Evolutionary conservation across 2,329 filamentous ascomycete genomes (phyloP).

Genomic region (Cordyceps tenuipes): DNA sequence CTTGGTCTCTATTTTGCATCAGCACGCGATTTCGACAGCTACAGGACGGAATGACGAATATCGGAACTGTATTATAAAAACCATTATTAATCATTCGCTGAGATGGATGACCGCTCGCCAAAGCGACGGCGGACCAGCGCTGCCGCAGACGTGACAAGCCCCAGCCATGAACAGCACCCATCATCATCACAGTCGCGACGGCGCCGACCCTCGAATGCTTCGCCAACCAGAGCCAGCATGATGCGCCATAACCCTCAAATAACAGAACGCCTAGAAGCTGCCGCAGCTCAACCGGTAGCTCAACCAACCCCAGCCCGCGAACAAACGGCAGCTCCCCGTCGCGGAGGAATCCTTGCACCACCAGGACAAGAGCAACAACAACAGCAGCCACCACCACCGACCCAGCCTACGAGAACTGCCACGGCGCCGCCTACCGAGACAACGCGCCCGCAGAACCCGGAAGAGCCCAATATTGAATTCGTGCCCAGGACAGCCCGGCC

Average conservation of each 20-base stretch:
- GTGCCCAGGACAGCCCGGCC: background rate
- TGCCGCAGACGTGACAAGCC: slow-evolving; percentile 19
- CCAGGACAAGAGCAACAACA: slow-evolving; percentile 1
- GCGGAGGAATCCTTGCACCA: slow-evolving; percentile 3
- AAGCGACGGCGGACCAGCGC: slow-evolving; percentile 52
- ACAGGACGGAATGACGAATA: background rate
- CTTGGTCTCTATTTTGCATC: too few species aligned
- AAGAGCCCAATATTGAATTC: background rate
- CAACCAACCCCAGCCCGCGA: slow-evolving; percentile 3
- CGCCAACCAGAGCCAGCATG: slow-evolving; percentile 58
- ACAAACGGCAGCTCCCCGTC: slow-evolving; percentile 11
- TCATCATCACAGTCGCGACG: slow-evolving; percentile 19
- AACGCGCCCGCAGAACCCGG: background rate
- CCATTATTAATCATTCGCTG: background rate
- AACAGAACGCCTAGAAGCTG: slow-evolving; percentile 36
- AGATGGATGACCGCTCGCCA: slow-evolving; percentile 47
- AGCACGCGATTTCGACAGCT: background rate
- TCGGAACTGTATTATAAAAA: background rate
- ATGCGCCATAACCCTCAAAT: slow-evolving; percentile 53
- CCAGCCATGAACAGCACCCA: slow-evolving; percentile 17
- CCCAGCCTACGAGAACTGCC: background rate
- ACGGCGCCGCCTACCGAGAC: background rate
- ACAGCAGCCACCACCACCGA: background rate
- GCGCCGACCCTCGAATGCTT: slow-evolving; percentile 51
- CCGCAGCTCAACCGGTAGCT: slow-evolving; percentile 16